Conservation (phyloP, 345 rosid genomes). For the Sisymbrium altissimum region DNA sequence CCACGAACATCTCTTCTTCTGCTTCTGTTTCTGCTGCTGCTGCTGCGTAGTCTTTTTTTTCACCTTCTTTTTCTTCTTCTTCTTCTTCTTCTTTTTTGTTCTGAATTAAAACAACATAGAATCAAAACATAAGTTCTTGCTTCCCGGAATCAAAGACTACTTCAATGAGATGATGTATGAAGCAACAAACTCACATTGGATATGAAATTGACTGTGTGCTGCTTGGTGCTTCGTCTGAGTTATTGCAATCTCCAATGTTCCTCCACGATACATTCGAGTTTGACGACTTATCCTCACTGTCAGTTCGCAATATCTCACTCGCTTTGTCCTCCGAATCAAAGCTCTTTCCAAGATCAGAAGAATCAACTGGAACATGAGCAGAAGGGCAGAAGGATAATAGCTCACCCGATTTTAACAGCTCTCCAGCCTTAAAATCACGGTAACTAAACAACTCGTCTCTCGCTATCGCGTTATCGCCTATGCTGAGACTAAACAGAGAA, state of each 20-base stretch:
- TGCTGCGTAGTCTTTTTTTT: constrained; percentile 26
- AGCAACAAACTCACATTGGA: constrained; percentile 25
- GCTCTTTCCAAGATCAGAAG: constrained; percentile 30
- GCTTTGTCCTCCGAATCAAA: constrained; percentile 23
- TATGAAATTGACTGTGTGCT: constrained; percentile 23
- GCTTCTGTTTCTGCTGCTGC: constrained; percentile 13
- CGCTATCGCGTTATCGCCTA: constrained; percentile 26
- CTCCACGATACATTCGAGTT: constrained; percentile 24
- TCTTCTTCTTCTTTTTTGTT: constrained; percentile 25
- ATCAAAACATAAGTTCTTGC: not conserved
- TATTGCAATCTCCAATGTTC: constrained; percentile 23
- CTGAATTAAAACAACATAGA: constrained; percentile 6
- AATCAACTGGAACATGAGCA: constrained; percentile 2
- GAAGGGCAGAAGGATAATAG: constrained; percentile 27
- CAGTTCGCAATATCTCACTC: not conserved
- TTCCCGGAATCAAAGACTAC: not conserved
- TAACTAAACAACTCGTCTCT: constrained; percentile 38
- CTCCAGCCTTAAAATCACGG: constrained; percentile 33
- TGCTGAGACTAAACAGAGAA: constrained; percentile 42
- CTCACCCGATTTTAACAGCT: constrained; percentile 23
- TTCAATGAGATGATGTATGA: not conserved
- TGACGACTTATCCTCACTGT: constrained; percentile 26
- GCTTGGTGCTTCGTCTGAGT: constrained; percentile 25
- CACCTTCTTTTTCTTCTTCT: constrained; percentile 12
- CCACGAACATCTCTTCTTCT: constrained; percentile 35